phyloP scores from a whole-genome alignment of 495 filamentous ascomycete species.

The Neurospora sp. region DNA sequence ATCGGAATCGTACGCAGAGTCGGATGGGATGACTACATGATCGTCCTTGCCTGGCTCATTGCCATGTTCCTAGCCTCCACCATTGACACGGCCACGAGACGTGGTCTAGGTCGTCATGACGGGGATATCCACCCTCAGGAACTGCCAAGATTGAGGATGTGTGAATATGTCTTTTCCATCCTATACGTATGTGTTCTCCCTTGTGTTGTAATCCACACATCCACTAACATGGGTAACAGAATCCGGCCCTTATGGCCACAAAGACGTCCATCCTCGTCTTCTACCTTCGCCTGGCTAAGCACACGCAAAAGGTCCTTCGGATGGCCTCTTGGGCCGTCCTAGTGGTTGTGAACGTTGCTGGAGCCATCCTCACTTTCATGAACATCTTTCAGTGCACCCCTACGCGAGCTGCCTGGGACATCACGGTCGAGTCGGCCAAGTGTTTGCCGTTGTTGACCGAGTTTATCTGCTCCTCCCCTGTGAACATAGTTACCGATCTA shows the following conservation, averaged over 20 bases:
- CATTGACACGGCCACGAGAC: slow-evolving; percentile 59
- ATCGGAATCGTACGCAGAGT: slow-evolving; percentile 60
- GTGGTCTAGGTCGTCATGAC: slow-evolving; percentile 73
- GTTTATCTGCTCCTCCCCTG: slow-evolving; percentile 72
- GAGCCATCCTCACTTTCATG: slow-evolving; percentile 68
- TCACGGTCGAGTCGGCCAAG: slow-evolving; percentile 26
- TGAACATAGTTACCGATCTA: slow-evolving; percentile 79
- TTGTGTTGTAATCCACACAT: neutral
- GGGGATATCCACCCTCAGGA: slow-evolving; percentile 42
- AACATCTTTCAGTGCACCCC: slow-evolving; percentile 89
- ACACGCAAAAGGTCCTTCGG: slow-evolving; percentile 57
- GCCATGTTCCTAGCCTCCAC: slow-evolving; percentile 68
- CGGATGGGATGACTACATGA: slow-evolving; percentile 71
- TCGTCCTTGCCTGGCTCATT: slow-evolving; percentile 74
- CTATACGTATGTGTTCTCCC: slow-evolving; percentile 54
- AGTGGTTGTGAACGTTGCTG: slow-evolving; percentile 64
- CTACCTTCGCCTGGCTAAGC: slow-evolving; percentile 68
- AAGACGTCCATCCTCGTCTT: slow-evolving; percentile 91
- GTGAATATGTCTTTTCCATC: slow-evolving; percentile 74
- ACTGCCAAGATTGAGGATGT: slow-evolving; percentile 44
- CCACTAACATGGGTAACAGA: slow-evolving; percentile 40
- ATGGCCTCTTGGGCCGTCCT: slow-evolving; percentile 62
- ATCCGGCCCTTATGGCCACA: slow-evolving; percentile 76
- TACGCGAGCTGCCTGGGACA: slow-evolving; percentile 49
- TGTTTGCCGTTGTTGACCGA: slow-evolving; percentile 72